Conservation (phyloP, 331 rosid species). For the Arachis monticola region DNA sequence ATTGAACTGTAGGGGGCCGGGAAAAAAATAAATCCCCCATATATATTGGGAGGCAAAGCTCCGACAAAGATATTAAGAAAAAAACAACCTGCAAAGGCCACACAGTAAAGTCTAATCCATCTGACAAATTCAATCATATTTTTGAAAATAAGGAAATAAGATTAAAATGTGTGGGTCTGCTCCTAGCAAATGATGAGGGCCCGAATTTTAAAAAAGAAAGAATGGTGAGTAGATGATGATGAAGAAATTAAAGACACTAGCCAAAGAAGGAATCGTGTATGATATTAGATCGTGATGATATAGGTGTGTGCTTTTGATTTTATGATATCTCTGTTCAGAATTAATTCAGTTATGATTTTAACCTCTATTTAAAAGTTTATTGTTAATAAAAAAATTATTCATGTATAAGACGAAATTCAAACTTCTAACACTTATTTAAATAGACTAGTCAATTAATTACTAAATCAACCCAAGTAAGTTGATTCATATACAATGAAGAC, state of each 20-base stretch:
- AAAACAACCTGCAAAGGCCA: conserved; percentile 24
- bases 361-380: no score
- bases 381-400: no score
- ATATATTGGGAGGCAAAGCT: conserved; percentile 27
- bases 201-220: not conserved
- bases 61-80: conserved; percentile 17
- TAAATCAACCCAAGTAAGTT: no score
- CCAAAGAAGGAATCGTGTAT: no score
- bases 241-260: not conserved
- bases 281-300: no score
- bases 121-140: conserved; percentile 24
- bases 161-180: conserved; percentile 6
- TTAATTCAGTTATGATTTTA: no score
- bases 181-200: not conserved
- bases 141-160: not conserved
- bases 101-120: not conserved
- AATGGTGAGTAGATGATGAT: not conserved
- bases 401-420: no score
- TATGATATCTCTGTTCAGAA: no score
- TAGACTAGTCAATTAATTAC: no score
- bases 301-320: no score
- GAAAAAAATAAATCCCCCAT: not conserved
- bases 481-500: no score
- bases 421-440: no score
- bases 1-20: not conserved